Base-by-base conservation (phyloP, 306 rosid genomes). In the Gastrolobium villosum region DNA sequence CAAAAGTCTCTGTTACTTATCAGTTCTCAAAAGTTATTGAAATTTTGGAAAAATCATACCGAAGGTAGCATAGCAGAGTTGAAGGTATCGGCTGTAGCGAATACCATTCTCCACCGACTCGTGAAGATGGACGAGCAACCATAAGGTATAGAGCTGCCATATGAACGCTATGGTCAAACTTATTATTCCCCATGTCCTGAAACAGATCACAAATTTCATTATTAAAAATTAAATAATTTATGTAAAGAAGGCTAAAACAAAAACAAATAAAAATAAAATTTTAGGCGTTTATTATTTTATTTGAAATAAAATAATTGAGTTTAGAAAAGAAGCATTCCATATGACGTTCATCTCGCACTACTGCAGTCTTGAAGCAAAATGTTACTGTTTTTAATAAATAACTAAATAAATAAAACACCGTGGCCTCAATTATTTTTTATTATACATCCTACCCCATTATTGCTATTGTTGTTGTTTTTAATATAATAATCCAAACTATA, bases 71-170 rank as follows among this genome's bases (percentile, higher is more conserved):
- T 31, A 73, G 6, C 80, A 50, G 7, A 90, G 90, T 78, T 76
- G 84, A 50, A 90, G 79, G 77, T 90, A 90, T 81, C 92, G 87
- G 45, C 87, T 63, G 50, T 82, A 85, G 20, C 94, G 90, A 67
- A 84, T 70, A 54, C 92, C 92, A 0, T 70, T 43, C 26, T 88
- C 84, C 4, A 49, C 66, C 0, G 92, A 84, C 48, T 90, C 89
- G 1, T 90, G 92, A 32, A 90, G 86, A 30, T 87, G 88, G 9
- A 90, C 82, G 0, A 90, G 87, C 15, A 90, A 43, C 90, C 92
- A 90, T 54, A 88, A 74, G 5, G 92, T 86, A 87, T 90, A 90
- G 2, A 88, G 85, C 40, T 90, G 92, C 94, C 92, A 90, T 44
- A 72, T 9, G 65, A 86, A 90, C 0, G 81, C 94, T 4, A 88